Percentiles rank a stretch among this genome's conserved stretches.
Evolutionary conservation across 164 flowering plant genomes (phyloP).

Genomic region (Tetracentron sinense): DNA sequence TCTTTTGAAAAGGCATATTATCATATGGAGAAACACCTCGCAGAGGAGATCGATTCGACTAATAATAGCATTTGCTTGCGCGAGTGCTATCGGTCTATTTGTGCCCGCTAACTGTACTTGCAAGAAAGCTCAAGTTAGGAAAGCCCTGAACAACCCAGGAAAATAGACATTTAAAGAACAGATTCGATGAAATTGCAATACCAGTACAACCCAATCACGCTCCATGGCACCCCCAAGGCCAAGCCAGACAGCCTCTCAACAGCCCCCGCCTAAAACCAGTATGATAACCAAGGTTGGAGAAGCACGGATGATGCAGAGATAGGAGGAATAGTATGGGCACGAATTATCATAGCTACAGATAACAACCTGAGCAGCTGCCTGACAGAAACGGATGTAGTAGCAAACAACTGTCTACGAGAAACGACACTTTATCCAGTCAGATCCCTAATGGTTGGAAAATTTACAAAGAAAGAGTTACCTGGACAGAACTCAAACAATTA

Average conservation of each 20-base stretch:
- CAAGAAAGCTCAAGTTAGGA: neutral
- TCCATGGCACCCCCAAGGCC: conserved; percentile 90
- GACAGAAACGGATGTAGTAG: conserved; percentile 23
- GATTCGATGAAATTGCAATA: conserved; percentile 19
- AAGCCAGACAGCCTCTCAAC: conserved; percentile 85
- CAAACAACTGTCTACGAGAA: neutral
- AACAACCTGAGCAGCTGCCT: conserved; percentile 93
- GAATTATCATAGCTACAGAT: conserved; percentile 88
- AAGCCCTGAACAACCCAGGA: neutral
- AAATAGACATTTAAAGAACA: neutral
- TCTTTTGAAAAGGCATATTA: no score
- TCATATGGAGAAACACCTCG: no score
- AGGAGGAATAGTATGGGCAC: conserved; percentile 47
- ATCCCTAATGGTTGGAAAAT: neutral
- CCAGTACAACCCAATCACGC: conserved; percentile 99
- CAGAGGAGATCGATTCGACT: conserved; percentile 88
- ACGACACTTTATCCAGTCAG: neutral
- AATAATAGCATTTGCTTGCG: conserved; percentile 90
- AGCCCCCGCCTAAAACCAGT: conserved; percentile 78
- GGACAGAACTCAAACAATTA: conserved; percentile 65
- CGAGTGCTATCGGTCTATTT: conserved; percentile 88
- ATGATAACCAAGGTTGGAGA: conserved; percentile 79
- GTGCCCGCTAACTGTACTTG: conserved; percentile 76
- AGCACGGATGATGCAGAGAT: conserved; percentile 54
- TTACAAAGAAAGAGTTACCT: conserved; percentile 42